These are phyloP conservation scores for Fusarium sp. DNA, from an alignment of 2,329 filamentous ascomycete genomes.

Conservation along the genomic window DNA sequence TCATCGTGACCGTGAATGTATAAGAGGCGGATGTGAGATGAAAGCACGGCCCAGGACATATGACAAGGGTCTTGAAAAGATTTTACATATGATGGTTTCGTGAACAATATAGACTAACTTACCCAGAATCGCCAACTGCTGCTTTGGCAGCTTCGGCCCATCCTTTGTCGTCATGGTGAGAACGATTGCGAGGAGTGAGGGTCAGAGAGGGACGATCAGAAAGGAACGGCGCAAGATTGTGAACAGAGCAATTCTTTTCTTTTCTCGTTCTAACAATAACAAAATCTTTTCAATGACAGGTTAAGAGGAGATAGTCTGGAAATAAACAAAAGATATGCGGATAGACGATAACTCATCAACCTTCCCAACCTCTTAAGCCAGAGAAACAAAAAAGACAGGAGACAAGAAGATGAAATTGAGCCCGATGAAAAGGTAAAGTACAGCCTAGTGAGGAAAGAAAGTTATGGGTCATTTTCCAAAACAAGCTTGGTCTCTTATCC, in stretches of 20 bases:
- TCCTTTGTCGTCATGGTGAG: slow-evolving; percentile 42
- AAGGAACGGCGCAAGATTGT: slow-evolving; percentile 6
- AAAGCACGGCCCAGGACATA: slow-evolving; percentile 9
- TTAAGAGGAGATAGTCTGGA: background rate
- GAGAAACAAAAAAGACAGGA: slow-evolving; percentile 7
- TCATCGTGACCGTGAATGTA: background rate
- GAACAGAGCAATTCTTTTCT: slow-evolving; percentile 13
- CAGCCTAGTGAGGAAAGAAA: slow-evolving; percentile 15
- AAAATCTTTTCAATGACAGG: background rate
- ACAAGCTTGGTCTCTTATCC: slow-evolving; percentile 18
- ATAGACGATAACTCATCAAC: slow-evolving; percentile 9
- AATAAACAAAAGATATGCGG: background rate
- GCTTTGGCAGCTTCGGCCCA: slow-evolving; percentile 75
- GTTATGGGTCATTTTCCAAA: slow-evolving; percentile 27
- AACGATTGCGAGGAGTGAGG: slow-evolving; percentile 14
- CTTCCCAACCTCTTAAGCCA: slow-evolving; percentile 7
- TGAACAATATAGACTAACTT: slow-evolving; percentile 49
- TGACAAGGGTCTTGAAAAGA: background rate
- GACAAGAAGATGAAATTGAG: slow-evolving; percentile 1
- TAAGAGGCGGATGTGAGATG: background rate
- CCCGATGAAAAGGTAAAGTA: slow-evolving; percentile 13
- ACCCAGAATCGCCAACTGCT: slow-evolving; percentile 85
- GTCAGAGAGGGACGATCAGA: background rate
- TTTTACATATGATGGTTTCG: background rate
- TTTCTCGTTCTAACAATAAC: slow-evolving; percentile 1